Percentiles rank a stretch among this genome's conserved stretches.
phyloP scores from a whole-genome alignment of 1,284 basidiomycete genomes.

The Cryptococcus amylolentus region DNA sequence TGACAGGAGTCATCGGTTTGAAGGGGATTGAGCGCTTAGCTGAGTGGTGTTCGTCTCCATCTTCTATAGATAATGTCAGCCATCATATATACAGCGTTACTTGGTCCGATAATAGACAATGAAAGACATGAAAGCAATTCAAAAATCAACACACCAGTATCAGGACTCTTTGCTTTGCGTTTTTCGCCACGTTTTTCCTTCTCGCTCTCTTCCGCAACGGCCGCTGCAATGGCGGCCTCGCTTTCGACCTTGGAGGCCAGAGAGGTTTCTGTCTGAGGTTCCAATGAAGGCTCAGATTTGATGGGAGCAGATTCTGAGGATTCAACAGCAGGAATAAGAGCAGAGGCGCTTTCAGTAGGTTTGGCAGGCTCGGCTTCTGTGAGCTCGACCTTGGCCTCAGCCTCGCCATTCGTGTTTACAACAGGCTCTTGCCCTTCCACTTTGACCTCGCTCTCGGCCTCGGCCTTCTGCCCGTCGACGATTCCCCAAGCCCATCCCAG shows the following conservation, averaged over 20 bases:
- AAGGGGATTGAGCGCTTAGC: too few relatives aligned
- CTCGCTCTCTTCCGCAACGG: constrained; percentile 15
- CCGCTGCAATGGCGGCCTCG: not conserved
- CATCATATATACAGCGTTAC: not conserved
- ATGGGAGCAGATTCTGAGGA: not conserved
- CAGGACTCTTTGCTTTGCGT: constrained; percentile 47
- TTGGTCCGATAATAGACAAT: not conserved
- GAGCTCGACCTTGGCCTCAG: constrained; percentile 8
- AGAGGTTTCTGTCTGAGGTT: not conserved
- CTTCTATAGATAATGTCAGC: too few relatives aligned
- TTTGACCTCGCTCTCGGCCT: constrained; percentile 10
- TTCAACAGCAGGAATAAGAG: not conserved
- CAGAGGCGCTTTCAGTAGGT: not conserved
- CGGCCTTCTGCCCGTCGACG: constrained; percentile 24
- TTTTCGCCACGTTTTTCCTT: constrained; percentile 41
- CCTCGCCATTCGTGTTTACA: constrained; percentile 1
- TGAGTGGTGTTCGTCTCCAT: too few relatives aligned
- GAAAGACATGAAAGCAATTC: not conserved
- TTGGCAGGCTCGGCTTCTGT: not conserved
- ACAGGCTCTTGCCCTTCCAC: constrained; percentile 1
- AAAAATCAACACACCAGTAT: constrained; percentile 36
- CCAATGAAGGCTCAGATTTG: not conserved
- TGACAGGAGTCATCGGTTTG: too few relatives aligned
- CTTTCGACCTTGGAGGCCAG: not conserved
- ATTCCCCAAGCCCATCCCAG: constrained; percentile 52